Evolutionary conservation across 306 rosid genomes (phyloP).

Genomic region (Prosopis cineraria): DNA sequence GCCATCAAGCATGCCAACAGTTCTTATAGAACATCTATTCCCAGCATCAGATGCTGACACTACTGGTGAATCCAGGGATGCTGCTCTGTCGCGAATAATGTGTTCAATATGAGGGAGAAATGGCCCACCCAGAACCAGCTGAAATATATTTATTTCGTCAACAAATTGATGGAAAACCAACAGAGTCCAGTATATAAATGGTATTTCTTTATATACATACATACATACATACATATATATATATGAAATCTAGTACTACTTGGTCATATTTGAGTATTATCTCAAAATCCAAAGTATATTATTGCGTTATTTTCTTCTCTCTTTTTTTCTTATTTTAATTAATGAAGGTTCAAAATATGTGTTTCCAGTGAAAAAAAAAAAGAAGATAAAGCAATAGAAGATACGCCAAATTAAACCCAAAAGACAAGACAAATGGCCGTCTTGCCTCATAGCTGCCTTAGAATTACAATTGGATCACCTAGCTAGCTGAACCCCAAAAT

Average conservation of each 20-base stretch:
- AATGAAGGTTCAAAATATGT: not conserved
- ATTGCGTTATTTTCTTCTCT: not conserved
- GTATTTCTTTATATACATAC: too few relatives aligned
- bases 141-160: constrained; percentile 37
- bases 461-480: constrained; percentile 1
- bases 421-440: not conserved
- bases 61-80: constrained; percentile 61
- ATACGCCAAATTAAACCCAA: not conserved
- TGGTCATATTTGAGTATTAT: too few relatives aligned
- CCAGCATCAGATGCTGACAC: constrained; percentile 64
- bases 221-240: too few relatives aligned
- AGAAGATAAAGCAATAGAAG: constrained; percentile 3
- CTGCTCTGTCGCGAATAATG: constrained; percentile 80
- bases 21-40: constrained; percentile 52
- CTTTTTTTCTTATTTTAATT: not conserved
- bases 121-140: constrained; percentile 88
- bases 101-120: constrained; percentile 78
- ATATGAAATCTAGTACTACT: too few relatives aligned
- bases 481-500: not conserved
- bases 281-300: not conserved
- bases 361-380: not conserved
- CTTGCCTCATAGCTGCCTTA: not conserved
- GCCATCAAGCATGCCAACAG: constrained; percentile 42
- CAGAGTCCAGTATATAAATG: not conserved
- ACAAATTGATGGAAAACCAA: constrained; percentile 15